Evolutionary conservation across 2,329 filamentous ascomycete species (phyloP).

Genomic region (Apiospora malaysiana): DNA sequence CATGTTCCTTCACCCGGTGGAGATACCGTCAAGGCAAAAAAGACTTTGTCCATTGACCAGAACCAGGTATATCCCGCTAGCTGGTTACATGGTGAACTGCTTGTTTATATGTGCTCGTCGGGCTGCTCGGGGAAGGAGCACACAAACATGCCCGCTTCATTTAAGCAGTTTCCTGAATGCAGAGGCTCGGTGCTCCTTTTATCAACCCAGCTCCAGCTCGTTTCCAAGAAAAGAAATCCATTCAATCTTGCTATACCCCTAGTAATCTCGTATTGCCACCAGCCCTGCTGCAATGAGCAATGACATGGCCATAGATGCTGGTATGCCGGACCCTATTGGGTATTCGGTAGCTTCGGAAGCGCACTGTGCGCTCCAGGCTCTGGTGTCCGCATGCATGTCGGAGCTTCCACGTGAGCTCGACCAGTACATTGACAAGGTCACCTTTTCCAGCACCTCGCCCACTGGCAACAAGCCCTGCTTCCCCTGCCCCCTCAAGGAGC

Average conservation of each 20-base stretch:
- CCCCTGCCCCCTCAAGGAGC: constrained; percentile 48
- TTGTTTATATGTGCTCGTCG: constrained; percentile 7
- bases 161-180: constrained; percentile 4
- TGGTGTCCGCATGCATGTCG: constrained; percentile 34
- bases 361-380: constrained; percentile 35
- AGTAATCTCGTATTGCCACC: constrained; percentile 9
- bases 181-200: constrained; percentile 2
- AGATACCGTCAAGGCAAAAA: constrained; percentile 1
- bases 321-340: constrained; percentile 21
- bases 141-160: constrained; percentile 6
- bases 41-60: neutral
- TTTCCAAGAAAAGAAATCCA: constrained; percentile 2
- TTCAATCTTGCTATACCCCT: neutral
- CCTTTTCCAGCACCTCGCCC: constrained; percentile 37
- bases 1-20: constrained; percentile 8
- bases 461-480: constrained; percentile 43
- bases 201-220: neutral
- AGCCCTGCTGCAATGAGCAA: constrained; percentile 11
- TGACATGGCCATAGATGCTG: constrained; percentile 10
- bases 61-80: constrained; percentile 13
- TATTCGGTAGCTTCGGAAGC: constrained; percentile 43
- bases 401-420: constrained; percentile 43
- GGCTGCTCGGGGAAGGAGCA: neutral
- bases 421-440: constrained; percentile 35
- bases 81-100: neutral